Evolutionary conservation across 495 filamentous ascomycete genomes (phyloP), one percentile per base, ranked within the genome.

Genomic region (Penicillium alfredii): DNA sequence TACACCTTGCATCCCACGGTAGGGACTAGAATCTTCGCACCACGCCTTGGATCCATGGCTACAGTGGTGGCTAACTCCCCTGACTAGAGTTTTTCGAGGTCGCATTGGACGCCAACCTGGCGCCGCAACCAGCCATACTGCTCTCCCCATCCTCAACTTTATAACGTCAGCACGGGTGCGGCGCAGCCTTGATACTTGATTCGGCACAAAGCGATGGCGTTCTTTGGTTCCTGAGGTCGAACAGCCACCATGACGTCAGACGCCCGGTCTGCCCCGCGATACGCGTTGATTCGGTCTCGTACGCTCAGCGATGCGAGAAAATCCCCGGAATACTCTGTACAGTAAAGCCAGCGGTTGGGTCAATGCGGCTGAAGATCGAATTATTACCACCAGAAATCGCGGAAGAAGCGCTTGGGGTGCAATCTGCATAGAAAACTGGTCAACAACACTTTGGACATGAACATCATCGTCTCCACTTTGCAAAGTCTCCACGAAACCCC

Each of bases 191-290:
- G 14, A 25, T 25, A 25, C 23, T 25, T 25, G 8, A 1, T 24
- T 8, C n/a, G 5, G 8, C 23, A 6, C 21, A 2, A 8, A 25
- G 23, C 23, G 23, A 8, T 8, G 8, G 23, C 8, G 6, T 8
- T 14, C n/a, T 30, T 28, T 26, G 29, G 47, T 50, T 50, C 47
- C 47, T 45, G 47, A 42, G 16, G 21, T 16, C 27, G 23, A 35
- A 42, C n/a, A 38, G 29, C 39, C 35, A 51, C 42, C 8, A 40
- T 52, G 49, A 52, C 49, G 49, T 52, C 49, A 52, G 19, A 14
- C 4, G 12, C 16, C 38, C 34, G 26, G 29, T 30, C 21, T 13
- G 33, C 35, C 40, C 35, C 35, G 32, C 27, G 31, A 36, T 21
- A 25, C 28, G 25, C 18, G 27, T 29, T 40, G 40, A 40, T 39